Evolutionary conservation across 192 early-diverging fungal genomes (phyloP), one percentile per base, ranked within the genome.

Genomic region (Coemansia sp.): DNA sequence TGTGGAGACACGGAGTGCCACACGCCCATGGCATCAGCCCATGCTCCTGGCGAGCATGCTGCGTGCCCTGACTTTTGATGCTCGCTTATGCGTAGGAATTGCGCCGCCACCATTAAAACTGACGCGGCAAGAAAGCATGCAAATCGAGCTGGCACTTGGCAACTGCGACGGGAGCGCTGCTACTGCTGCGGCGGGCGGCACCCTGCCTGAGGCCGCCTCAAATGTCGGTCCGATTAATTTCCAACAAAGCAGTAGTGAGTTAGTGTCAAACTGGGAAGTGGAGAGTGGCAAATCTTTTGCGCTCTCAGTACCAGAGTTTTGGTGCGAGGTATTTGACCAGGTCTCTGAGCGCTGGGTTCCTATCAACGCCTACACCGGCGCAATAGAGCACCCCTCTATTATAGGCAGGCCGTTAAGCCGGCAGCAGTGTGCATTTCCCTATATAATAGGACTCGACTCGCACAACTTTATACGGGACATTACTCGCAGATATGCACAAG

Each of bases 291-390:
- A 42, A 19, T 21, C 60, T 2, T 37, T 21, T 40, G 56, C 34
- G 6, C 56, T 19, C 24, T 21, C 53, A 13, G 56, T 56, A 35
- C 77, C 91, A 17, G 85, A 79, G 29, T 88, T 88, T 40, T 93
- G 91, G 91, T 77, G 79, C 45, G 91, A 93, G 62, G 84, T 89
- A 9, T 91, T 85, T 45, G 81, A 81, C 14, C 61, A 70, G 11
- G 54, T 68, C 4, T 59, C 64, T n/a, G 64, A 82, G 50, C 72
- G 76, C 64, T 93, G 91, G 91, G 66, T 88, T n/a, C n/a, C 68
- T 10, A 60, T 81, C 21, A 71, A 81, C 45, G 67, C 79, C 7
- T 44, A 57, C 21, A 73, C 70, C 2, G 74, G 66, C 14, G 19
- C 60, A 7, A 66, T 81, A 31, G 79, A 76, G 60, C 60, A 62